phyloP scores from a whole-genome alignment of 2,329 filamentous ascomycete genomes.

The Talaromyces sp. region DNA sequence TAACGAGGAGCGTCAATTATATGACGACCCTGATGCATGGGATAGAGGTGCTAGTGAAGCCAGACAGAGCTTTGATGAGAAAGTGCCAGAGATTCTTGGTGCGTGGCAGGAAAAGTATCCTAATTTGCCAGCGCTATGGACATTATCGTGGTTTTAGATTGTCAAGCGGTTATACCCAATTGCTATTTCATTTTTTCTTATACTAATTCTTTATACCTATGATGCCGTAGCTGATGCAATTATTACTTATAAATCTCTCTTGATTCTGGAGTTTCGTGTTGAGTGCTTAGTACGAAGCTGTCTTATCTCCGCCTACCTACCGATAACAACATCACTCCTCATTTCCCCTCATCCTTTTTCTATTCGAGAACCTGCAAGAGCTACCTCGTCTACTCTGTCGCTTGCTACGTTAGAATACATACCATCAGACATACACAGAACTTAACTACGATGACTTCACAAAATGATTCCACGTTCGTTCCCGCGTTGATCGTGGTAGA shows the following conservation, averaged over 20 bases:
- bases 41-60: conserved; percentile 65
- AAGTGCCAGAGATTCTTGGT: conserved; percentile 85
- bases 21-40: conserved; percentile 65
- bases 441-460: not conserved
- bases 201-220: not conserved
- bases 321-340: not conserved
- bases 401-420: not conserved
- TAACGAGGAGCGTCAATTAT: conserved; percentile 66
- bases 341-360: not conserved
- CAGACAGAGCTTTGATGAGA: conserved; percentile 80
- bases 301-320: not conserved
- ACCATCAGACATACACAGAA: not conserved
- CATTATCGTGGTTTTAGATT: conserved; percentile 67
- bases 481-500: conserved; percentile 74
- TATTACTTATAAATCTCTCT: too few relatives aligned
- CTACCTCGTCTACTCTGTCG: not conserved
- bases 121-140: conserved; percentile 87
- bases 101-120: conserved; percentile 96
- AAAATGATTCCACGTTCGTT: conserved; percentile 30
- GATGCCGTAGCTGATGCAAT: not conserved
- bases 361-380: not conserved
- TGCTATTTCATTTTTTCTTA: not conserved
- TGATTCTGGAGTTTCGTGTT: not conserved
- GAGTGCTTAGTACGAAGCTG: not conserved
- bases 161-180: not conserved